Conservation (phyloP, 495 filamentous ascomycete species). For the Hypoxylon lienhwacheense region DNA sequence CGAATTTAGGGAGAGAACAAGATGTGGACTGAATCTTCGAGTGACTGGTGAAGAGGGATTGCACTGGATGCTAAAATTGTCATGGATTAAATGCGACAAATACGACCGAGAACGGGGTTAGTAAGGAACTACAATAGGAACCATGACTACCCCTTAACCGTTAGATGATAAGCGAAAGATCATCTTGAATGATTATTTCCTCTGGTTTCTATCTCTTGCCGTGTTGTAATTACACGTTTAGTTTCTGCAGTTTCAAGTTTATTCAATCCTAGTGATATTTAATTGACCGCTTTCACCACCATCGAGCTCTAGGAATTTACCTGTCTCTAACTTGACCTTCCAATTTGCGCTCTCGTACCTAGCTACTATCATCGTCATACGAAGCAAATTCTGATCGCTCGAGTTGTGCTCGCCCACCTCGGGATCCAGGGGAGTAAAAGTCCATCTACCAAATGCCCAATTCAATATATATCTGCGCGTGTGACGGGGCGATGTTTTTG, state of each 20-base stretch:
- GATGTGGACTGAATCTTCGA: not conserved
- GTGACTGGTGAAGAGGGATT: not conserved
- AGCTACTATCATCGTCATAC: slow-evolving; percentile 84
- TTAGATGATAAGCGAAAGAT: too few relatives aligned
- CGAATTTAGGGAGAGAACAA: not conserved
- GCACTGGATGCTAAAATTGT: not conserved
- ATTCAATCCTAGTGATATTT: slow-evolving; percentile 49
- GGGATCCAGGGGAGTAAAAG: slow-evolving; percentile 64
- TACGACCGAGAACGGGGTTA: not conserved
- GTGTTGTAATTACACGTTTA: too few relatives aligned
- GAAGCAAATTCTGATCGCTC: slow-evolving; percentile 55
- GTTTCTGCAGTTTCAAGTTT: too few relatives aligned
- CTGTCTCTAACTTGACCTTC: slow-evolving; percentile 77
- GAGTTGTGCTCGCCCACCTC: slow-evolving; percentile 50
- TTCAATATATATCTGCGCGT: slow-evolving; percentile 76
- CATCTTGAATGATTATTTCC: too few relatives aligned
- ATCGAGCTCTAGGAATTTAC: slow-evolving; percentile 58
- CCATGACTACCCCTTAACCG: too few relatives aligned
- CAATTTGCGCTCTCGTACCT: slow-evolving; percentile 84
- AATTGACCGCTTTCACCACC: slow-evolving; percentile 44
- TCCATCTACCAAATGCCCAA: slow-evolving; percentile 98
- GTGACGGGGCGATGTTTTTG: slow-evolving; percentile 7
- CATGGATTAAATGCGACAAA: not conserved
- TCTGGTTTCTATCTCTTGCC: too few relatives aligned
- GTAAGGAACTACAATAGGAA: not conserved